A percentile compares a stretch with the other conserved stretches of the same genome.
Evolutionary conservation across 2,329 filamentous ascomycete genomes (phyloP).

Genomic region (Teratosphaeria pseudoeucalypti): DNA sequence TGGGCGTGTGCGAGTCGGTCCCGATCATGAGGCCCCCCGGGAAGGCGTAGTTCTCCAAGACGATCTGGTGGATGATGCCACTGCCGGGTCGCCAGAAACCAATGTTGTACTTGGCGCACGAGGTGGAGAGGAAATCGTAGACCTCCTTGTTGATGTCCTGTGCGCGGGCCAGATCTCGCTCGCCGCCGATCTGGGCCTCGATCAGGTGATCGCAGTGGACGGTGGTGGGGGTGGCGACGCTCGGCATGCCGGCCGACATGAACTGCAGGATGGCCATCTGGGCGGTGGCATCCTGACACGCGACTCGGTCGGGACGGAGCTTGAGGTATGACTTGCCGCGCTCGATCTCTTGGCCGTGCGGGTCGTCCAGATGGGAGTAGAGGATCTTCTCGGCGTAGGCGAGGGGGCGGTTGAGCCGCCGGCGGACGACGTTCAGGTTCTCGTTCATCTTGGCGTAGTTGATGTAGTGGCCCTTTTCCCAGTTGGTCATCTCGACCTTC

Average conservation of each 20-base stretch:
- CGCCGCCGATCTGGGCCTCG: constrained; percentile 87
- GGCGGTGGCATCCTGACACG: constrained; percentile 97
- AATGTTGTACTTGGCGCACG: constrained; percentile 99
- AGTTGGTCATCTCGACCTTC: constrained; percentile 98
- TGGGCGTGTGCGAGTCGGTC: constrained; percentile 96
- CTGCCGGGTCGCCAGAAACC: constrained; percentile 99
- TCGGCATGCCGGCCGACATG: constrained; percentile 96
- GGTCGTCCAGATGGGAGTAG: constrained; percentile 97
- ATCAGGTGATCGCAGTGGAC: constrained; percentile 99
- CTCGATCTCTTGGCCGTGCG: constrained; percentile 90
- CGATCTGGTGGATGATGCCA: constrained; percentile 98
- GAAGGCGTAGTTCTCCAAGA: constrained; percentile 98
- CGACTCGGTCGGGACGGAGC: constrained; percentile 92
- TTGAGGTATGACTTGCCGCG: constrained; percentile 92
- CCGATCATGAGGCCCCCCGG: constrained; percentile 95
- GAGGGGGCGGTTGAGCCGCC: constrained; percentile 81
- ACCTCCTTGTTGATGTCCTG: constrained; percentile 97
- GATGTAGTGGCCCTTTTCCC: constrained; percentile 92
- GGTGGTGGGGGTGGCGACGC: constrained; percentile 85
- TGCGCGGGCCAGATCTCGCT: constrained; percentile 86
- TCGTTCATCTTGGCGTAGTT: constrained; percentile 99
- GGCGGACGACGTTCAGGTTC: constrained; percentile 84
- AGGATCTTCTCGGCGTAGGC: constrained; percentile 97
- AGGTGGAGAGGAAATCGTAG: constrained; percentile 88
- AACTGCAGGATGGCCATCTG: constrained; percentile 99